A percentile compares a stretch with the other conserved stretches of the same genome.
Conservation (phyloP, 1,139 yeast genomes). For the Candida sojae region DNA sequence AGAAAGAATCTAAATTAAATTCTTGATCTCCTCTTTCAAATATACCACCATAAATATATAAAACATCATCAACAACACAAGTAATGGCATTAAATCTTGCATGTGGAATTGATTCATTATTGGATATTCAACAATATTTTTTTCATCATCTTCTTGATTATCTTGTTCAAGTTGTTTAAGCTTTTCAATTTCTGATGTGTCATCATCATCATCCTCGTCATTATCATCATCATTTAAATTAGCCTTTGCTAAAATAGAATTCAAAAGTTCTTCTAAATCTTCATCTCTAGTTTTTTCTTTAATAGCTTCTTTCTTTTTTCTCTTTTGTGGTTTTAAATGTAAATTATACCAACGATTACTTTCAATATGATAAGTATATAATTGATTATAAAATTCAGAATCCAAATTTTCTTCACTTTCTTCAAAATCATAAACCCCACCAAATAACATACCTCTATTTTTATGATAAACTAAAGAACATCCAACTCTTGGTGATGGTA, state of each 20-base stretch:
- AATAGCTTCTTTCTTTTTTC: conserved; percentile 44
- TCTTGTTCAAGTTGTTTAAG: conserved; percentile 35
- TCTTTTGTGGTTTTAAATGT: conserved; percentile 63
- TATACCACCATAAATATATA: conserved; percentile 89
- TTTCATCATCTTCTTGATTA: conserved; percentile 39
- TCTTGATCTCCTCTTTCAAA: conserved; percentile 90
- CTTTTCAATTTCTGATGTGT: conserved; percentile 39
- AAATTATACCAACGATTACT: conserved; percentile 87
- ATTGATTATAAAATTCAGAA: conserved; percentile 78
- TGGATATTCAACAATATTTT: conserved; percentile 50
- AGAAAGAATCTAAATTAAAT: conserved; percentile 79
- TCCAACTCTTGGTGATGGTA: conserved; percentile 93
- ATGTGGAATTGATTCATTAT: conserved; percentile 67
- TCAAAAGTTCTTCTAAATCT: conserved; percentile 80
- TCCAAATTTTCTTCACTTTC: conserved; percentile 93
- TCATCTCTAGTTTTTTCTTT: conserved; percentile 66
- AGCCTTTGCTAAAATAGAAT: conserved; percentile 70
- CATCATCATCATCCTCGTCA: conserved; percentile 46
- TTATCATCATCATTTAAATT: conserved; percentile 61
- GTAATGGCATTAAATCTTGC: conserved; percentile 86
- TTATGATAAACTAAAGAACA: conserved; percentile 87
- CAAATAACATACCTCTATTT: conserved; percentile 90
- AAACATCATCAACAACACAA: conserved; percentile 80
- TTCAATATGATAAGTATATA: conserved; percentile 82
- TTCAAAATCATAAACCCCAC: conserved; percentile 93